A percentile compares a stretch with the other conserved stretches of the same genome.
phyloP scores from a whole-genome alignment of 495 filamentous ascomycete genomes.

The Saxispiralis lemnorum region DNA sequence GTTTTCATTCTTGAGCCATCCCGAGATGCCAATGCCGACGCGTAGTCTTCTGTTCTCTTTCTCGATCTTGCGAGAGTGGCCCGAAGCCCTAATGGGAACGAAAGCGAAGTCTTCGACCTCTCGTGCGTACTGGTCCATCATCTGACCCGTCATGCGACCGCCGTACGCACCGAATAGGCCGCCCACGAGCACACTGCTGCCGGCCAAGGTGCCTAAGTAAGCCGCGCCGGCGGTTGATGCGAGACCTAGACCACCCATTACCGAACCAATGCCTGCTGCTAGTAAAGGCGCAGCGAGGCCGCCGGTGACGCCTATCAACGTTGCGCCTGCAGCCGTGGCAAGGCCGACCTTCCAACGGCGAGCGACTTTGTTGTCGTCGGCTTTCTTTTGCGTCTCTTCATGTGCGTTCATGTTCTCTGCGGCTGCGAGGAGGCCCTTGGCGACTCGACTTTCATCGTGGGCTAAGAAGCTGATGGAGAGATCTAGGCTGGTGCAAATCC shows the following conservation, averaged over 20 bases:
- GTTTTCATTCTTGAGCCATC: conserved; percentile 57
- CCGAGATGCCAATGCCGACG: conserved; percentile 65
- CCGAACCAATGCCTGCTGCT: conserved; percentile 62
- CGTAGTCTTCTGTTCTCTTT: conserved; percentile 50
- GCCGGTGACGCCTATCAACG: conserved; percentile 63
- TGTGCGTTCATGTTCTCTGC: conserved; percentile 53
- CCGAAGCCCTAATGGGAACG: conserved; percentile 43
- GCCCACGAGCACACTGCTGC: conserved; percentile 60
- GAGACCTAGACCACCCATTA: conserved; percentile 66
- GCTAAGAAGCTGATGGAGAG: conserved; percentile 19
- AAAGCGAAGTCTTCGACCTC: conserved; percentile 86
- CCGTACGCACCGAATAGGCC: conserved; percentile 82
- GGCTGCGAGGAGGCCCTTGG: conserved; percentile 52
- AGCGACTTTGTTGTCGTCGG: conserved; percentile 43
- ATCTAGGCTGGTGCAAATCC: conserved; percentile 20
- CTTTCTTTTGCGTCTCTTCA: conserved; percentile 47
- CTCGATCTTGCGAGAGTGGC: conserved; percentile 21
- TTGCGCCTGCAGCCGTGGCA: conserved; percentile 61
- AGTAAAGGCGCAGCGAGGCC: conserved; percentile 67
- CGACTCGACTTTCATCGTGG: conserved; percentile 31
- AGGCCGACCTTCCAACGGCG: conserved; percentile 70
- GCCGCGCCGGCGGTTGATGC: conserved; percentile 62
- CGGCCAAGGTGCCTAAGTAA: conserved; percentile 60
- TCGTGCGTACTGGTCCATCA: conserved; percentile 73
- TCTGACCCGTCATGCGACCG: conserved; percentile 61